Conservation (phyloP, 169 alveolate genomes). For the Babesia gibsoni region DNA sequence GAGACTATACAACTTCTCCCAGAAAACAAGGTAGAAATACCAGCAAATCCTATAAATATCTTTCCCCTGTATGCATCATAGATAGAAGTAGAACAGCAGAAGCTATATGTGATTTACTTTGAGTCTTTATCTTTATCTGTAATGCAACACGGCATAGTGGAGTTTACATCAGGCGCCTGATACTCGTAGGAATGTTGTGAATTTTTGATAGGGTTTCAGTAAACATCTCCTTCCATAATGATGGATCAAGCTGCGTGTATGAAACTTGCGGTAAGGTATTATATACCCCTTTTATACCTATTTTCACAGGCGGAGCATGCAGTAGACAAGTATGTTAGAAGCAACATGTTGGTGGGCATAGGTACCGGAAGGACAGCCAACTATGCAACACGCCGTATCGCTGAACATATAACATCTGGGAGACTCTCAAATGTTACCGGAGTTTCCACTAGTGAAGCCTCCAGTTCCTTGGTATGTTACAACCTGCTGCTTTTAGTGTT, state of each 20-base stretch:
- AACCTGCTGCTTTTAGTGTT: too few relatives aligned
- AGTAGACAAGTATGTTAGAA: constrained; percentile 74
- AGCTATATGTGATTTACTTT: too few relatives aligned
- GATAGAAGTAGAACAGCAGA: too few relatives aligned
- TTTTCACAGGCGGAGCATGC: constrained; percentile 72
- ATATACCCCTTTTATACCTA: not conserved
- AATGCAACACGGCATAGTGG: too few relatives aligned
- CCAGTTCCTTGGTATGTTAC: constrained; percentile 64
- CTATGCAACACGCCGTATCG: constrained; percentile 78
- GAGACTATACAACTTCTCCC: too few relatives aligned
- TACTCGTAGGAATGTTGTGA: too few relatives aligned
- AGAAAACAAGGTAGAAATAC: too few relatives aligned
- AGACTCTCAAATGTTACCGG: constrained; percentile 63
- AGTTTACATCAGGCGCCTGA: too few relatives aligned
- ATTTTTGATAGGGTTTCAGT: too few relatives aligned
- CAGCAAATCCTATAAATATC: too few relatives aligned
- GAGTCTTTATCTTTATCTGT: too few relatives aligned
- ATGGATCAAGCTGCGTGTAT: constrained; percentile 43
- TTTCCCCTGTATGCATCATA: too few relatives aligned
- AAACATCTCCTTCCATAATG: not conserved
- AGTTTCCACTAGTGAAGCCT: constrained; percentile 75
- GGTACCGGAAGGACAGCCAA: constrained; percentile 83
- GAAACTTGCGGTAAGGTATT: constrained; percentile 40
- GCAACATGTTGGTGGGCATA: constrained; percentile 75
- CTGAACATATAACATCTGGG: constrained; percentile 60